These are phyloP conservation scores for Quercus wislizeni DNA, from an alignment of 306 rosid species.

Conservation along the genomic window DNA sequence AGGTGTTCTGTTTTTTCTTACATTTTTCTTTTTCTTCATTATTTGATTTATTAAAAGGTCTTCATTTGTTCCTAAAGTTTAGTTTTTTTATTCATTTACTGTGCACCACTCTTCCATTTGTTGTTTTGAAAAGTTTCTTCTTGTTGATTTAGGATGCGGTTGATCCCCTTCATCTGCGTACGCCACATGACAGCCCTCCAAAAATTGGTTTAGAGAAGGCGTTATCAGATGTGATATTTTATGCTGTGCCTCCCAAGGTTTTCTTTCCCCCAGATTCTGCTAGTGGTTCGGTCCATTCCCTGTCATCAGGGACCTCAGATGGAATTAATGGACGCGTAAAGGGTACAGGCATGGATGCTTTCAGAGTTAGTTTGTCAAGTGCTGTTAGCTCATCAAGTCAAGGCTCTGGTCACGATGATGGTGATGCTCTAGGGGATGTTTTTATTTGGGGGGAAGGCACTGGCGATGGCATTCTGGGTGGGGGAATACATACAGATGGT, in stretches of 20 bases:
- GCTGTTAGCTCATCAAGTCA: constrained; percentile 99
- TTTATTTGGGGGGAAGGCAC: constrained; percentile 97
- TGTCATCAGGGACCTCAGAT: constrained; percentile 97
- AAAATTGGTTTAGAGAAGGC: constrained; percentile 90
- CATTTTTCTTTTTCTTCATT: background rate
- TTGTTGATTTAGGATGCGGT: constrained; percentile 66
- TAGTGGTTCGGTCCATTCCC: constrained; percentile 83
- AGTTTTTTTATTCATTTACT: background rate
- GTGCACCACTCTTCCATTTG: background rate
- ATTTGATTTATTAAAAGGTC: background rate
- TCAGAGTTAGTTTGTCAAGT: constrained; percentile 97
- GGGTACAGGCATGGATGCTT: constrained; percentile 87
- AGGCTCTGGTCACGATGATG: constrained; percentile 98
- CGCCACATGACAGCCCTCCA: constrained; percentile 94
- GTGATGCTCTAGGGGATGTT: constrained; percentile 98
- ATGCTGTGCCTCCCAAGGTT: constrained; percentile 82
- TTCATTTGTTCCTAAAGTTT: background rate
- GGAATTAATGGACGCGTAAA: constrained; percentile 84
- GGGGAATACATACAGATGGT: constrained; percentile 91
- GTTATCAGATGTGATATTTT: constrained; percentile 72
- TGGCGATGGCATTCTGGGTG: constrained; percentile 95
- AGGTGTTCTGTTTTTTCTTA: constrained; percentile 49
- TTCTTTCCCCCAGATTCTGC: constrained; percentile 94
- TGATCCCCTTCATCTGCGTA: constrained; percentile 83
- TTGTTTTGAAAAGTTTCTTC: constrained; percentile 23